Conservation (phyloP, 2,329 filamentous ascomycete species). For the Fusarium duplospermum region DNA sequence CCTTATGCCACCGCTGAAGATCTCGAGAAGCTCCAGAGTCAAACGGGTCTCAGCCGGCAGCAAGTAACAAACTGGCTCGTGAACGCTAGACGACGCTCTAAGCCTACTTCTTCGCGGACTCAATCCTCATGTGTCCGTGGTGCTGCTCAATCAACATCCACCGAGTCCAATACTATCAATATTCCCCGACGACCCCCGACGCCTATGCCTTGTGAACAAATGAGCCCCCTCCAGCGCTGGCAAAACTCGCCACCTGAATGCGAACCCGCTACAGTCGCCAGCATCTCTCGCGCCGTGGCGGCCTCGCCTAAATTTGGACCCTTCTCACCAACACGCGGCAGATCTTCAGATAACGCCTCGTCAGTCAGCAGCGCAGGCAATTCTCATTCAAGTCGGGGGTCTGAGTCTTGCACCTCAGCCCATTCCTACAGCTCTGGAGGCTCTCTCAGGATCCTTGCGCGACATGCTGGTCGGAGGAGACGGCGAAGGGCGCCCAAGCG, state of each 20-base stretch:
- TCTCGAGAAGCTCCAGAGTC: not conserved
- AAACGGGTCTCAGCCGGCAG: not conserved
- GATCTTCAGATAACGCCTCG: not conserved
- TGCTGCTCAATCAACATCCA: not conserved
- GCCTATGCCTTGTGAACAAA: not conserved
- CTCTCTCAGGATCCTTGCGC: not conserved
- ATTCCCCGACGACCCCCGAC: not conserved
- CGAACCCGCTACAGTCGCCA: not conserved
- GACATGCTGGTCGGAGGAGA: not conserved
- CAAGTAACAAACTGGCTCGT: not conserved
- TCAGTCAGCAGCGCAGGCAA: not conserved
- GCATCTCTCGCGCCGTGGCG: not conserved
- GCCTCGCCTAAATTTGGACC: not conserved
- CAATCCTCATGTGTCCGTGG: not conserved
- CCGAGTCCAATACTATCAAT: not conserved
- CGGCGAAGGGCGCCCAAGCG: not conserved
- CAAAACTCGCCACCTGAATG: not conserved
- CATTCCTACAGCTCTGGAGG: not conserved
- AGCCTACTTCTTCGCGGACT: not conserved
- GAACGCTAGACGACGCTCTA: not conserved
- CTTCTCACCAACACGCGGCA: not conserved
- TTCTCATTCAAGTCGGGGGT: not conserved
- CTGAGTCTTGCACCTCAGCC: not conserved
- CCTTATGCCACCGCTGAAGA: not conserved
- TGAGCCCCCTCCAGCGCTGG: not conserved